phyloP scores from a whole-genome alignment of 108 stramenopile genomes.

The Seminavis robusta region DNA sequence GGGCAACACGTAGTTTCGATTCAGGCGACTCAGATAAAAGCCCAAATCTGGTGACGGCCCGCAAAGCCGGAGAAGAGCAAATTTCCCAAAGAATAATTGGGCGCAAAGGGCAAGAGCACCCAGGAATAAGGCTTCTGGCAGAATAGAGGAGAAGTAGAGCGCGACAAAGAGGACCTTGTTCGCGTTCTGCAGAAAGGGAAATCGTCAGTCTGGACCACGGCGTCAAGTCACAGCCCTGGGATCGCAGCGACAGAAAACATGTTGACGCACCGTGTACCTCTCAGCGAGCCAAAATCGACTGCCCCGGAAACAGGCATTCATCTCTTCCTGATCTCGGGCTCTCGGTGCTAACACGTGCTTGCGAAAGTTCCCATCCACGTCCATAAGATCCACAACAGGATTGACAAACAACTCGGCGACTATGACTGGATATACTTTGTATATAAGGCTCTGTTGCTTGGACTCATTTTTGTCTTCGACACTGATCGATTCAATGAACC shows the following conservation, averaged over 20 bases:
- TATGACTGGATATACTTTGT: conserved; percentile 1
- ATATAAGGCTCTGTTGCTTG: neutral
- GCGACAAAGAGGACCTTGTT: conserved; percentile 50
- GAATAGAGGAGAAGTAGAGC: conserved; percentile 52
- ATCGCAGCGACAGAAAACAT: conserved; percentile 1
- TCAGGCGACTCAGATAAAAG: conserved; percentile 24
- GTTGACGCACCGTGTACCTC: conserved; percentile 51
- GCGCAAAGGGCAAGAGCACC: conserved; percentile 31
- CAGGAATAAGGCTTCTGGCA: conserved; percentile 42
- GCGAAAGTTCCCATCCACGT: conserved; percentile 26
- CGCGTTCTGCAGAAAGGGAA: no score
- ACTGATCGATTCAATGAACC: neutral
- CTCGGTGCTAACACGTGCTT: conserved; percentile 49
- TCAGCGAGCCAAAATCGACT: conserved; percentile 41
- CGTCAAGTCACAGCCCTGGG: neutral
- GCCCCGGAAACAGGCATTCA: conserved; percentile 44
- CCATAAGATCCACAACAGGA: conserved; percentile 37
- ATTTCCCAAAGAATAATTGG: conserved; percentile 31
- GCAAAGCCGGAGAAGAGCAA: conserved; percentile 42
- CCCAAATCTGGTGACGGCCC: conserved; percentile 31
- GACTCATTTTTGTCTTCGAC: neutral
- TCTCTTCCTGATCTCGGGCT: conserved; percentile 40
- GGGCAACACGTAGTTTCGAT: conserved; percentile 41
- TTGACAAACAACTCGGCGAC: conserved; percentile 35
- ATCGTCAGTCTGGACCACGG: no score